Base-by-base conservation (phyloP, 2,329 filamentous ascomycete genomes). In the Alternaria arborescens region DNA sequence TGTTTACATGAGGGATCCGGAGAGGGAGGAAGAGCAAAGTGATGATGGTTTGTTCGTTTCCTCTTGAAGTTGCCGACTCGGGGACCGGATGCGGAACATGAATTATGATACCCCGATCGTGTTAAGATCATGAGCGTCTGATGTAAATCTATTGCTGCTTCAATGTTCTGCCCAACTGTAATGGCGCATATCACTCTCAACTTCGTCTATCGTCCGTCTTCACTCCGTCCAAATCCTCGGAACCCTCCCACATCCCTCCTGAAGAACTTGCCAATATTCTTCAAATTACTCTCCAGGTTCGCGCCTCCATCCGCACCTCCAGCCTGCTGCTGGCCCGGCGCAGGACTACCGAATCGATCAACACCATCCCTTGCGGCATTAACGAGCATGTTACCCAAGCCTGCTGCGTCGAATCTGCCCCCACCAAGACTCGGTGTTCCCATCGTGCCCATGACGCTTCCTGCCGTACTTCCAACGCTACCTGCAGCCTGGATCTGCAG, bases 251-350 rank as follows among this genome's bases (percentile, higher is more conserved):
- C 89, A 81, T 97, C 94, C 65, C 94, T 84, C 64, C 91, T 89
- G 82, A 98, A 98, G 81, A 98, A 97, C 80, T 97, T 97, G 24
- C 94, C 94, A 80, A 99, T 92, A 77, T 93, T 97, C 82, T 93
- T 94, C 79, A 98, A 77, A 79, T 97, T 97, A 79, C 97, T 94
- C 76, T 97, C 97, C 66, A 97, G 87, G 53, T 91, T 92, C 8
- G 87, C 87, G 71, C 90, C 78, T 59, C 59, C 72, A 55, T 55
- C 75, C 24, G 57, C 67, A 34, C 22, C 50, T 50, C 66, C 40
- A 61, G 70, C 77, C 76, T 53, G 70, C 58, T 43, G 79, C 77
- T 54, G 70, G 52, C 61, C 77, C 61, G 48, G 75, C 60, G 58
- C 76, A 50, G 55, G 74, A 69, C 87, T 91, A 4, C 91, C 91